Evolutionary conservation across 1,284 basidiomycete species (phyloP).

Genomic region (Melampsora americana): DNA sequence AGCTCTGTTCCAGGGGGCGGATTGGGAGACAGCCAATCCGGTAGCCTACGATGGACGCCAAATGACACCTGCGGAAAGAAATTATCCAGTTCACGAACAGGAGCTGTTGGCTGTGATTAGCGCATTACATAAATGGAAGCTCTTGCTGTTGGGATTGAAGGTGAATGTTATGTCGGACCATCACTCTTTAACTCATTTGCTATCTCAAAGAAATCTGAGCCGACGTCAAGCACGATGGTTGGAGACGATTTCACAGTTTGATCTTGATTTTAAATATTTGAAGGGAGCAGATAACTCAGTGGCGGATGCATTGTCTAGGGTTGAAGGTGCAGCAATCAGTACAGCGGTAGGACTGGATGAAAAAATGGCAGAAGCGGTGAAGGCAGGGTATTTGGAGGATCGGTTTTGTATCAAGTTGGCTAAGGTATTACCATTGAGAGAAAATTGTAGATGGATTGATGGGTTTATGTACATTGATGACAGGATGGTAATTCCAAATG

Average conservation of each 20-base stretch:
- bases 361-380: neutral
- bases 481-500: neutral
- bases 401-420: neutral
- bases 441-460: neutral
- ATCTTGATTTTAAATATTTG: neutral
- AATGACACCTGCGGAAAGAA: no score
- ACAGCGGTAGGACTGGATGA: neutral
- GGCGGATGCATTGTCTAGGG: slow-evolving; percentile 53
- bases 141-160: slow-evolving; percentile 47
- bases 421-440: no score
- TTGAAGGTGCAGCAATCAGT: neutral
- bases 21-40: no score
- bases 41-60: no score
- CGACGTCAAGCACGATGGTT: no score
- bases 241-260: neutral
- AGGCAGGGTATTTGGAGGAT: neutral
- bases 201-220: no score
- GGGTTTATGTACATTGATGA: neutral
- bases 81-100: no score
- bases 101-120: slow-evolving; percentile 42
- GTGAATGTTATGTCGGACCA: slow-evolving; percentile 55
- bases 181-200: no score
- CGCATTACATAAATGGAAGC: slow-evolving; percentile 44
- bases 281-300: neutral
- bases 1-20: no score